Percentiles rank a stretch among this genome's conserved stretches.
Conservation (phyloP, 2,329 filamentous ascomycete species). For the Colletotrichum sidae region DNA sequence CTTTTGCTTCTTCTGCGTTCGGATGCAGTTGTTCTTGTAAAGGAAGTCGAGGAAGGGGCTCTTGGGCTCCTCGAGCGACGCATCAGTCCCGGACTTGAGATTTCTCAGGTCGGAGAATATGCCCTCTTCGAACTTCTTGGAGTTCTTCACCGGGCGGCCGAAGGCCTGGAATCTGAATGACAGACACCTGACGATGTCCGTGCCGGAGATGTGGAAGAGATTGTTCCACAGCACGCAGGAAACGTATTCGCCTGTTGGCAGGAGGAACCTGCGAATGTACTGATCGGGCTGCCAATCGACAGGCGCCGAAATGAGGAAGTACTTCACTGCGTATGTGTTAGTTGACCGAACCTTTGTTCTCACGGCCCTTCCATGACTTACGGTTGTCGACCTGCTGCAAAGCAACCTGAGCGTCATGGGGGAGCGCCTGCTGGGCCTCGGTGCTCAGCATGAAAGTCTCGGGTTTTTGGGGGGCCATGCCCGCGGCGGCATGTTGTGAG, state of each 20-base stretch:
- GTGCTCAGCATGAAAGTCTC: conserved; percentile 99
- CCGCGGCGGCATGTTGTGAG: conserved; percentile 80
- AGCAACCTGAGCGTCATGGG: conserved; percentile 95
- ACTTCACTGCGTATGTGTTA: conserved; percentile 79
- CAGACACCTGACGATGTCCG: conserved; percentile 97
- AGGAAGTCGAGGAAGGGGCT: conserved; percentile 98
- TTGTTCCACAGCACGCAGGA: conserved; percentile 99
- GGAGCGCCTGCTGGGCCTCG: conserved; percentile 95
- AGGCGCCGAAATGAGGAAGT: conserved; percentile 98
- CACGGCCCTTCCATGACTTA: conserved; percentile 60
- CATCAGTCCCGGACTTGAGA: conserved; percentile 97
- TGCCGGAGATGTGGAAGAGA: conserved; percentile 98
- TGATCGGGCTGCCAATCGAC: conserved; percentile 98
- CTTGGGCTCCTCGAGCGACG: conserved; percentile 98
- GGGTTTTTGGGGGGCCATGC: conserved; percentile 95
- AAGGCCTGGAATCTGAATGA: conserved; percentile 99
- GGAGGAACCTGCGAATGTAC: conserved; percentile 93
- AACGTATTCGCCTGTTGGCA: conserved; percentile 98
- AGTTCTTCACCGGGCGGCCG: conserved; percentile 97
- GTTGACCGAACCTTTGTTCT: conserved; percentile 31
- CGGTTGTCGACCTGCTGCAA: conserved; percentile 98
- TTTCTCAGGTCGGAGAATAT: conserved; percentile 99
- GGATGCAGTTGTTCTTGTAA: conserved; percentile 99
- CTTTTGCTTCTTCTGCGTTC: conserved; percentile 99
- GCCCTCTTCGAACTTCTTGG: conserved; percentile 99